phyloP scores from a whole-genome alignment of 2,329 filamentous ascomycete species.

The Aspergillus spinulosporus region DNA sequence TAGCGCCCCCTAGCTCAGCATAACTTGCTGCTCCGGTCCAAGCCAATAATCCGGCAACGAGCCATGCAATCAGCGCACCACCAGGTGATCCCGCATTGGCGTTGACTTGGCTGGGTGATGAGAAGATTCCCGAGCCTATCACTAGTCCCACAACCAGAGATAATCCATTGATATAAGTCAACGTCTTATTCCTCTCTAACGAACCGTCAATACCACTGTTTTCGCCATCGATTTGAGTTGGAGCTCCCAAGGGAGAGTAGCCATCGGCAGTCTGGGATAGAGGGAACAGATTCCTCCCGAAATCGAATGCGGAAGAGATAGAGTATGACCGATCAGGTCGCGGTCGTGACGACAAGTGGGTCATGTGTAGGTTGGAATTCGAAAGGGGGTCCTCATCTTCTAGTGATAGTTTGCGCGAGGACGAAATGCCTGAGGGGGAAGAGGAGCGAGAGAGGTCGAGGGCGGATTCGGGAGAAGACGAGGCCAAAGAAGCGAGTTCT shows the following conservation, averaged over 20 bases:
- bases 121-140: constrained; percentile 96
- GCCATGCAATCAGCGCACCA: constrained; percentile 87
- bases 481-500: constrained; percentile 92
- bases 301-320: constrained; percentile 91
- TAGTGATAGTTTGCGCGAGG: constrained; percentile 87
- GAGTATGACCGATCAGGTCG: constrained; percentile 72
- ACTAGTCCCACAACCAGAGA: constrained; percentile 89
- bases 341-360: constrained; percentile 50
- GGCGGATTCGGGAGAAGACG: constrained; percentile 67
- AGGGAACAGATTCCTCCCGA: constrained; percentile 88
- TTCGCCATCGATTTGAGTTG: constrained; percentile 59
- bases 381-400: constrained; percentile 79
- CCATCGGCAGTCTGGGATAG: constrained; percentile 77
- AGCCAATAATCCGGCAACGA: constrained; percentile 83
- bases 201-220: constrained; percentile 70
- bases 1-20: constrained; percentile 91
- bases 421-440: constrained; percentile 79
- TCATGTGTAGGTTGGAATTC: constrained; percentile 51
- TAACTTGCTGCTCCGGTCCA: constrained; percentile 97
- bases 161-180: constrained; percentile 92
- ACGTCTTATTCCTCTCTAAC: constrained; percentile 89
- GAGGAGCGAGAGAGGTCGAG: constrained; percentile 70
- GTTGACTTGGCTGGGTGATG: constrained; percentile 89
- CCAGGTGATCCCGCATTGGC: constrained; percentile 87
- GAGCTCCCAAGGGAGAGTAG: constrained; percentile 83